phyloP scores from a whole-genome alignment of 2,329 filamentous ascomycete genomes.

The Helotiales sp. region DNA sequence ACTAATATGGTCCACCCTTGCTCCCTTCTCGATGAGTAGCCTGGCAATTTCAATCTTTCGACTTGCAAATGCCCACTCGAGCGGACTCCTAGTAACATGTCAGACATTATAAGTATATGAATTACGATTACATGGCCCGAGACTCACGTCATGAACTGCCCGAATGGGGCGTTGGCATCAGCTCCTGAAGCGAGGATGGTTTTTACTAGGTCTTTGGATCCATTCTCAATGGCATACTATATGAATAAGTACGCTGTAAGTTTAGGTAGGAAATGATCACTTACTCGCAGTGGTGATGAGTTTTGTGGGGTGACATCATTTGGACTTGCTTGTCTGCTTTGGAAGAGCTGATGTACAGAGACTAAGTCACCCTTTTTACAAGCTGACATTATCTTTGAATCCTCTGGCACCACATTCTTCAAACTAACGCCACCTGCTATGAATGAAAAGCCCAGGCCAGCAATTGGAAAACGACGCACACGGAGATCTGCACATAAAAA shows the following conservation, averaged over 20 bases:
- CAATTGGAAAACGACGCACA: too few species aligned
- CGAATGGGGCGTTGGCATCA: conserved; percentile 1
- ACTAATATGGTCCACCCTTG: conserved; percentile 1
- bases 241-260: background rate
- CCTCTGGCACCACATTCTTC: background rate
- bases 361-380: conserved; percentile 5
- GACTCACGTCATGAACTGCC: conserved; percentile 2
- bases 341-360: conserved; percentile 3
- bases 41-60: background rate
- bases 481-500: too few species aligned
- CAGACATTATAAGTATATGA: too few species aligned
- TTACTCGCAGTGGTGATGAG: conserved; percentile 7
- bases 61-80: conserved; percentile 1
- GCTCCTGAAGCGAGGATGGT: conserved; percentile 2
- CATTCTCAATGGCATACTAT: conserved; percentile 13
- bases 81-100: background rate
- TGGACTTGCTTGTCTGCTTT: conserved; percentile 5
- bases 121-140: background rate
- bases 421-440: too few species aligned
- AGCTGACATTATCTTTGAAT: conserved; percentile 9
- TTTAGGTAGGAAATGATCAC: too few species aligned
- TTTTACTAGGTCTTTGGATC: background rate
- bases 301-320: conserved; percentile 12
- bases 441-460: too few species aligned
- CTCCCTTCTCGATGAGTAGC: background rate